Base-by-base conservation (phyloP, 768 basidiomycete genomes). In the Galerina sulciceps region DNA sequence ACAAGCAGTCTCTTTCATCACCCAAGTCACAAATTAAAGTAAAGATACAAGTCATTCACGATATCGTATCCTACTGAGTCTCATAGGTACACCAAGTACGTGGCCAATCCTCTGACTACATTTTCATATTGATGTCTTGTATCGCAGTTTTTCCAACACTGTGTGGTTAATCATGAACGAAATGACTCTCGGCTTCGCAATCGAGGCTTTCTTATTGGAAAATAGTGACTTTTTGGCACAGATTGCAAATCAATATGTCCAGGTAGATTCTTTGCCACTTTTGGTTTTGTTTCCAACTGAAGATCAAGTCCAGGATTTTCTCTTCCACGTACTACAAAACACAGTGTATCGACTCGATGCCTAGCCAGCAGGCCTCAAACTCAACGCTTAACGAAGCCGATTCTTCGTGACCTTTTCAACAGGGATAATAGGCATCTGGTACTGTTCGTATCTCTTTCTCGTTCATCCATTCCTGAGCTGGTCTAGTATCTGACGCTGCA, bases 301-400 rank as follows among this genome's bases (percentile, higher is more conserved):
- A n/a, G n/a, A 46, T n/a, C n/a, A 38, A 26, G 35, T 37, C 6
- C 60, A 83, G 77, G 57, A 59, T 36, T 74, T 78, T 59, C 68
- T 87, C 1, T 66, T 69, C 22, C 49, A 64, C 26, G 35, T 64
- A 23, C 69, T 67, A 6, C 58, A 60, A 13, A 51, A 46, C 14
- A 78, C 81, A 0, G 77, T 98, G 2, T 65, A 79, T 1, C 98
- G 95, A 95, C 80, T 99, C 11, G 91, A 97, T 70, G 86, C 90
- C 59, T 99, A 97, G 96, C 96, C 96, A 0, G 94, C 89, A 1
- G 96, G 97, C 1, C 76, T 99, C 40, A 99, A 99, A 73, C 86
- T 99, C 52, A 99, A 99, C 67, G 93, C 93, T 0, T 93, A 98
- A 65, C 81, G 99, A n/a, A 93, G 93, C 64, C 78, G 80, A 22